These are phyloP conservation scores for Exophiala viscosa DNA, from an alignment of 2,329 filamentous ascomycete genomes.

Conservation along the genomic window DNA sequence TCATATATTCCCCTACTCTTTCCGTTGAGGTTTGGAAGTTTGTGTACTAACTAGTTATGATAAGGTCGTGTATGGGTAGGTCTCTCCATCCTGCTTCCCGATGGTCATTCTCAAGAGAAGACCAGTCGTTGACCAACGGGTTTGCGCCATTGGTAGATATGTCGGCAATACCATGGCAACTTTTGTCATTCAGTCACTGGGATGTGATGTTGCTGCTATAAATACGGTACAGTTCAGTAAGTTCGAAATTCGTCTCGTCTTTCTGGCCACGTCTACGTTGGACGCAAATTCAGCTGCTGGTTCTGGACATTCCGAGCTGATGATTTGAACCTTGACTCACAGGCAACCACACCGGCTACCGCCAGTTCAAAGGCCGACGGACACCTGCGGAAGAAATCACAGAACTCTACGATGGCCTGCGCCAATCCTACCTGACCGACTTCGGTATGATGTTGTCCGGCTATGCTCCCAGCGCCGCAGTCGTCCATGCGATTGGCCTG, in stretches of 20 bases:
- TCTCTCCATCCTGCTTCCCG: not conserved
- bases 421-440: slow-evolving; percentile 76
- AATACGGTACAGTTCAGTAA: slow-evolving; percentile 98
- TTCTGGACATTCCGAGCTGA: too few relatives aligned
- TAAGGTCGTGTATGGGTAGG: slow-evolving; percentile 72
- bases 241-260: slow-evolving; percentile 32
- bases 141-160: slow-evolving; percentile 60
- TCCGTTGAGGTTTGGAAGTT: not conserved
- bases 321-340: not conserved
- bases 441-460: slow-evolving; percentile 95
- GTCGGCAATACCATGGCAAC: slow-evolving; percentile 97
- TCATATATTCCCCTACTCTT: slow-evolving; percentile 1
- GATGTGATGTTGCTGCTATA: slow-evolving; percentile 87
- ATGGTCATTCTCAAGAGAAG: not conserved
- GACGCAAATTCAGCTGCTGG: not conserved
- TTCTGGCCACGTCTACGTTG: not conserved
- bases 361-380: slow-evolving; percentile 79
- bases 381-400: slow-evolving; percentile 77
- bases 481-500: slow-evolving; percentile 75
- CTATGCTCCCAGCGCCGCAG: slow-evolving; percentile 84
- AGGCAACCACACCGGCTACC: slow-evolving; percentile 96
- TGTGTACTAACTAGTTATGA: slow-evolving; percentile 31
- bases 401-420: slow-evolving; percentile 79
- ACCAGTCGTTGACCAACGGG: not conserved
- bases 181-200: slow-evolving; percentile 87